Conservation (phyloP, 2,329 filamentous ascomycete species). For the Cladosporium austrohemisphaericum region DNA sequence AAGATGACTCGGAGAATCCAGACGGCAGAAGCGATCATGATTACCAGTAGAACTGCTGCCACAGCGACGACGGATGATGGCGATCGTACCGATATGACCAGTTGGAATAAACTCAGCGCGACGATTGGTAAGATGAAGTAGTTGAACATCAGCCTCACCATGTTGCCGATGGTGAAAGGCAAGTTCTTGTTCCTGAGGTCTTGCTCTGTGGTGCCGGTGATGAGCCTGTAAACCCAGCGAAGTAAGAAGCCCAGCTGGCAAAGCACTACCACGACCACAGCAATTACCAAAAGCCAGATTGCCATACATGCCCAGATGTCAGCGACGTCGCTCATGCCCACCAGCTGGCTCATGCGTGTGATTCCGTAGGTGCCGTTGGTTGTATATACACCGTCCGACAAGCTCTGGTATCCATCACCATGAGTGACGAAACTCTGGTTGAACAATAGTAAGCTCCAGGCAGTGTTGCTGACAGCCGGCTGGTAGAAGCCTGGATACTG, state of each 20-base stretch:
- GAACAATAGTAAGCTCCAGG: constrained; percentile 90
- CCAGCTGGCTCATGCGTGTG: constrained; percentile 71
- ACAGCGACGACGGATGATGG: constrained; percentile 68
- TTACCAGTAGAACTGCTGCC: constrained; percentile 69
- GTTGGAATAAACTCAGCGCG: constrained; percentile 83
- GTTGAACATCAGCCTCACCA: constrained; percentile 81
- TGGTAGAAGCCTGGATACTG: constrained; percentile 94
- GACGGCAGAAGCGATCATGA: constrained; percentile 67
- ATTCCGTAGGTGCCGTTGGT: constrained; percentile 76
- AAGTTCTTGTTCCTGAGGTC: constrained; percentile 88
- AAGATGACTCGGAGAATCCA: constrained; percentile 82
- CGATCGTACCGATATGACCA: constrained; percentile 69
- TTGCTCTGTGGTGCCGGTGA: constrained; percentile 72
- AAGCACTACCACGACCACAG: constrained; percentile 62
- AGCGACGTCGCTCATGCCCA: constrained; percentile 69
- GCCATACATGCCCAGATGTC: constrained; percentile 96
- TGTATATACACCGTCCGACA: constrained; percentile 83
- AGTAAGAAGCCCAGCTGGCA: constrained; percentile 72
- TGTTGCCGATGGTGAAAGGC: constrained; percentile 62
- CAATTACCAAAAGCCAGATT: constrained; percentile 78
- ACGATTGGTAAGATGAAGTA: constrained; percentile 87
- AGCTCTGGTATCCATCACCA: constrained; percentile 59
- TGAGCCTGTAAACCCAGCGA: constrained; percentile 70
- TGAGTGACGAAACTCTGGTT: constrained; percentile 81
- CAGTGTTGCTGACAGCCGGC: constrained; percentile 78